Base-by-base conservation (phyloP, 2,329 filamentous ascomycete genomes). In the Pseudonectria buxi region DNA sequence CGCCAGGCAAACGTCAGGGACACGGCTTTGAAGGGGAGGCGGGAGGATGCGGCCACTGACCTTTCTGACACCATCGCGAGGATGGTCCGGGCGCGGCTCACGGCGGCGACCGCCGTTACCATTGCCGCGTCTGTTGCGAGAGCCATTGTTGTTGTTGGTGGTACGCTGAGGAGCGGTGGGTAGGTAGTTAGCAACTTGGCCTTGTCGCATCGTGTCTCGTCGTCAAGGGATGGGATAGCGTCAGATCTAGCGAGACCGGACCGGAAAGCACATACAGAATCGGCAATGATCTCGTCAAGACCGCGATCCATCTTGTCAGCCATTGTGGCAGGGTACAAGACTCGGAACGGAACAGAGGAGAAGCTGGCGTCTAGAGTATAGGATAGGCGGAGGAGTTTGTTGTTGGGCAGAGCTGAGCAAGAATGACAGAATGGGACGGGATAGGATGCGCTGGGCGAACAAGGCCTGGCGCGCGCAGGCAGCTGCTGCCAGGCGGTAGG, bases 51-150 rank as follows among this genome's bases (percentile, higher is more conserved):
- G 16, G 31, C 32, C 26, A 40, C 56, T 30, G 62, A 90, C 87
- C 87, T 94, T 94, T 88, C 82, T 89, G 61, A 90, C 76, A 65
- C 86, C 86, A 67, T 92, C 86, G 66, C 85, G 82, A 56, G 84
- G 83, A 52, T 74, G 81, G 26, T 68, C 62, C 27, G 58, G 58
- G 36, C 62, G 62, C 25, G 63, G 54, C 30, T 53, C 47, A 36
- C 56, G 61, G 36, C 59, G 57, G 43, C 60, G 56, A 39, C 57
- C 54, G 33, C 56, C 42, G 26, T 49, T 37, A 30, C 52, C 51
- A 31, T 46, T 50, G 13, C 54, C 51, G 7, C 61, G 57, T 37
- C 58, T 51, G 47, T 57, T 59, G 43, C 60, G 58, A 50, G 59
- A 49, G 39, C 55, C 55, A 46, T 54, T 60, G 52, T 48, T 55